Evolutionary conservation across 2,329 filamentous ascomycete species (phyloP), one percentile per base, ranked within the genome.

Genomic region (Colletotrichum eleusines): DNA sequence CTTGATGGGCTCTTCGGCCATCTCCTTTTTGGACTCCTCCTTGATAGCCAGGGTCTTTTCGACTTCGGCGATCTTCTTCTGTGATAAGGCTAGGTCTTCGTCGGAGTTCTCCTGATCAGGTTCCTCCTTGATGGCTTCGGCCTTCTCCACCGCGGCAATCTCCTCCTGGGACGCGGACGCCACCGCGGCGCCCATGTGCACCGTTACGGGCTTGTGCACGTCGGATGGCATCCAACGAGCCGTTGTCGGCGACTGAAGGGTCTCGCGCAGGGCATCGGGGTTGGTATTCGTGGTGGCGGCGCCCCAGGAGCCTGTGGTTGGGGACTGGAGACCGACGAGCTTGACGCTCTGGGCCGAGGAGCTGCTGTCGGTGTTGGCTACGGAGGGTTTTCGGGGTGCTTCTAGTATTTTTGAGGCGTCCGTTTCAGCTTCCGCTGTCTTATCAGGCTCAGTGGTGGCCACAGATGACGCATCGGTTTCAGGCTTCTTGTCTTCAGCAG

Each of bases 221-320:
- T 74, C 73, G 12, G 66, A 78, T 6, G 81, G 77, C 73, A 81
- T 83, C 84, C 83, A 86, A 2, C 78, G 79, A 18, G 80, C 78
- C 65, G 77, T 81, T 35, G 80, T 82, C 20, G 81, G 84, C 72
- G 81, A 83, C 76, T 86, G 85, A 53, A 85, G 73, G 23, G 78
- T 76, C 61, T 78, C 76, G 50, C 76, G 76, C 5, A 76, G 74
- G 23, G 73, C 69, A 55, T 78, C 75, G 7, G 74, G 62, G 65
- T 73, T 66, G 63, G 53, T 62, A 59, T 44, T 20, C 69, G 65
- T 40, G 33, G 74, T 70, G 12, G 75, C 74, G 16, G 75, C 75
- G 63, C 77, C 80, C 84, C 83, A 85, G n/a, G 82, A 80, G 9
- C 81, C 79, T 12, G 81, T 80, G 9, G 81, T 85, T 1, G 85